Base-by-base conservation (phyloP, 345 rosid species). In the Turritis glabra region DNA sequence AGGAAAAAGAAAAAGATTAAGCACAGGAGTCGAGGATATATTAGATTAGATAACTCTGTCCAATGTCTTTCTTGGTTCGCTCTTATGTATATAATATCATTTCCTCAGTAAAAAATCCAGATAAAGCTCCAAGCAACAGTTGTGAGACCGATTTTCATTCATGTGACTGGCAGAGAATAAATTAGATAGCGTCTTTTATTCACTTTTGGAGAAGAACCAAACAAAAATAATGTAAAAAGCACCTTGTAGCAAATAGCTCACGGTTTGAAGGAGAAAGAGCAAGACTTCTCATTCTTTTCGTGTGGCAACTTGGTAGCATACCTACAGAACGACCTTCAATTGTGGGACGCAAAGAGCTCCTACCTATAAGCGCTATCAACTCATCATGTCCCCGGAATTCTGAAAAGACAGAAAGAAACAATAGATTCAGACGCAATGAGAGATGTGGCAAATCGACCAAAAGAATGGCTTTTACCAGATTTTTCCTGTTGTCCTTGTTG, bases 351-450 rank as follows among this genome's bases (percentile, higher is more conserved):
- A 77, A 59, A 58, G 80, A 72, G 73, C 69, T 77, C 41, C 80
- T 77, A 41, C 80, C 69, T 48, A 77, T 77, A 72, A 72, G 77
- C 41, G 80, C 77, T 66, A 77, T 77, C 77, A 77, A 17, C 77
- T 77, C 80, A 65, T 77, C 69, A 72, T 77, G 69, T 58, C 63
- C 80, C 30, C 44, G 73, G 56, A 77, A 77, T 3, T 65, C 80
- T 77, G 50, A 5, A 47, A 59, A 70, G 5, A 61, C 26, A 19
- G 19, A n/a, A 68, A 26, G 12, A 48, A 58, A 18, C 27, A 27
- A 6, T 8, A 22, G 7, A 22, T 11, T 71, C 29, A 77, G 73
- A 41, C 23, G 7, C 73, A 38, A 50, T 38, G 48, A 48, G 40
- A 56, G 19, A 65, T 40, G 40, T 65, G 25, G 57, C 56, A 38